phyloP scores from a whole-genome alignment of 2,329 filamentous ascomycete species.

The Fusarium keratoplasticum region DNA sequence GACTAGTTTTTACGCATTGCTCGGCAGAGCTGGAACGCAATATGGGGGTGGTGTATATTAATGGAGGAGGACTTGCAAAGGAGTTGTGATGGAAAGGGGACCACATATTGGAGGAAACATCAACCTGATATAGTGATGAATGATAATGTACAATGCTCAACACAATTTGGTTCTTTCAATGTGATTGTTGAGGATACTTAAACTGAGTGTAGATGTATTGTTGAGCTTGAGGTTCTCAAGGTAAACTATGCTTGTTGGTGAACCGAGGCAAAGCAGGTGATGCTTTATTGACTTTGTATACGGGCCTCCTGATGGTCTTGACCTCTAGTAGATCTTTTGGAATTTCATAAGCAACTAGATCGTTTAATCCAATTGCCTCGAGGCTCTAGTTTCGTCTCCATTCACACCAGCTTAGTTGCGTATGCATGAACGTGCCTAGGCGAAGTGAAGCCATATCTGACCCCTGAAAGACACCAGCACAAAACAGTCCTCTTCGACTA shows the following conservation, averaged over 20 bases:
- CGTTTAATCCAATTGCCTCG: not conserved
- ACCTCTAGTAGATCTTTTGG: not conserved
- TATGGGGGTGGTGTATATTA: not conserved
- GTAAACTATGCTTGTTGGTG: not conserved
- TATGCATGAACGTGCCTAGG: not conserved
- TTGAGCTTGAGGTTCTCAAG: not conserved
- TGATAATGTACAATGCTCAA: constrained; percentile 18
- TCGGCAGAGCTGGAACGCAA: not conserved
- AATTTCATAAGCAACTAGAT: not conserved
- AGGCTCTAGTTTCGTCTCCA: not conserved
- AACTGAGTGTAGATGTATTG: not conserved
- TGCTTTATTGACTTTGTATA: not conserved
- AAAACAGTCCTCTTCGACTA: not conserved
- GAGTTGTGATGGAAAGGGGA: not conserved
- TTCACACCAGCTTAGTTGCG: not conserved
- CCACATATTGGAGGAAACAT: not conserved
- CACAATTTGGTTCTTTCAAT: not conserved
- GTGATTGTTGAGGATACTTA: not conserved
- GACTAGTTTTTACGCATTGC: not conserved
- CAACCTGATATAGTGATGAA: not conserved
- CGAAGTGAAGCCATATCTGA: not conserved
- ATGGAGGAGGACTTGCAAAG: not conserved
- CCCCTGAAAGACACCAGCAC: not conserved
- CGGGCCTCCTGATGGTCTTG: not conserved
- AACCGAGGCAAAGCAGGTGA: not conserved